Percentiles rank a stretch among this genome's conserved stretches.
Evolutionary conservation across 257 asterid genomes (phyloP).

Genomic region (Forsythia viridissima): DNA sequence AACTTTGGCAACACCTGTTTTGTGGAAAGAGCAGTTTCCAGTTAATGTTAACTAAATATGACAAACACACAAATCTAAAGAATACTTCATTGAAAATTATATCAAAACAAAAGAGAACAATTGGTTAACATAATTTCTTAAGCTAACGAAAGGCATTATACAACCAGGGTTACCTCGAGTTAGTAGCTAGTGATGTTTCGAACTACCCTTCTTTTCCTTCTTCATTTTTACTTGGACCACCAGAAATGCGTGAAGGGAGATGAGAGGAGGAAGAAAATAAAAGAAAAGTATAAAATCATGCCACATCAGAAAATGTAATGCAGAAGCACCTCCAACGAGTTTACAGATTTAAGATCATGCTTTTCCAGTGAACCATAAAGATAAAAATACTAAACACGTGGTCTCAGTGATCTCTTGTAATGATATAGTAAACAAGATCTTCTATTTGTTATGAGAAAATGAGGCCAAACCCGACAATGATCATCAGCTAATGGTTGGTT

Average conservation of each 20-base stretch:
- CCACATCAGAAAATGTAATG: not conserved
- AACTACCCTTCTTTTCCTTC: not conserved
- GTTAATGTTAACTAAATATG: no score
- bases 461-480: constrained; percentile 86
- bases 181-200: not conserved
- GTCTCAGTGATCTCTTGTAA: not conserved
- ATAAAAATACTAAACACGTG: not conserved
- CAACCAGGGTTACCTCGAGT: not conserved
- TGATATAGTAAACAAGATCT: not conserved
- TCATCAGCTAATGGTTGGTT: constrained; percentile 81
- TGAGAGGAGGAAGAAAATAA: not conserved
- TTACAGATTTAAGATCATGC: not conserved
- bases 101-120: not conserved
- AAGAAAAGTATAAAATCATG: not conserved
- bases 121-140: not conserved
- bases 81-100: no score
- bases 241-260: not conserved
- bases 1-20: no score
- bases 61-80: no score
- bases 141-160: not conserved
- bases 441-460: constrained; percentile 20
- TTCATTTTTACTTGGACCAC: not conserved
- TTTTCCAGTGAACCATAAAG: not conserved
- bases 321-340: not conserved
- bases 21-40: no score